A percentile compares a stretch with the other conserved stretches of the same genome.
phyloP scores from a whole-genome alignment of 352 stramenopile species.

The Phytophthora nicotianae region DNA sequence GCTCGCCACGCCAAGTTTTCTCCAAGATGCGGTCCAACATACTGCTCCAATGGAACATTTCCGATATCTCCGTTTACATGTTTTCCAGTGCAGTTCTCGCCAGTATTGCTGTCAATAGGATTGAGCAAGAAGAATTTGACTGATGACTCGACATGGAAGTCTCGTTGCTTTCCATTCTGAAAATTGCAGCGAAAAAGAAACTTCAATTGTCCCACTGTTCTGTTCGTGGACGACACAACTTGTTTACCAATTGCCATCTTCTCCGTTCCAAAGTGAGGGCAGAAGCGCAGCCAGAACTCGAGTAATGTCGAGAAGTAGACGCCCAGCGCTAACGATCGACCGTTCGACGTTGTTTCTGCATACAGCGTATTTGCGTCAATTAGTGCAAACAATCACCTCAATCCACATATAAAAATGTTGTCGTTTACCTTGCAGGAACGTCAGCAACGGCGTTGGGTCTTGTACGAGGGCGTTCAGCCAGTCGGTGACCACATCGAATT shows the following conservation, averaged over 20 bases:
- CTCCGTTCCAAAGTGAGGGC: slow-evolving; percentile 44
- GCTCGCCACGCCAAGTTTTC: slow-evolving; percentile 78
- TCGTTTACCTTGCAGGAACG: slow-evolving; percentile 55
- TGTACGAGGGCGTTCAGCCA: slow-evolving; percentile 55
- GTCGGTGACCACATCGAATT: slow-evolving; percentile 35
- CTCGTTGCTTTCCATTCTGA: slow-evolving; percentile 17
- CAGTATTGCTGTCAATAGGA: slow-evolving; percentile 24
- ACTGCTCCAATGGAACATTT: slow-evolving; percentile 58
- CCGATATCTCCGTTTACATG: background rate
- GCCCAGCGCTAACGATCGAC: slow-evolving; percentile 53
- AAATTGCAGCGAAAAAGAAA: slow-evolving; percentile 67
- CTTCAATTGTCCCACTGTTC: slow-evolving; percentile 78
- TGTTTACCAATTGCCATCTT: slow-evolving; percentile 62
- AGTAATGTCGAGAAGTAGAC: slow-evolving; percentile 77
- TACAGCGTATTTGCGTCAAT: background rate
- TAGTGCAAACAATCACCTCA: background rate
- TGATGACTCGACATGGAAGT: slow-evolving; percentile 78
- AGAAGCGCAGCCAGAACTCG: slow-evolving; percentile 72
- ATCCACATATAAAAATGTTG: background rate
- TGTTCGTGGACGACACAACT: slow-evolving; percentile 62
- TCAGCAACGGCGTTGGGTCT: slow-evolving; percentile 49
- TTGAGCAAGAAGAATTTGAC: slow-evolving; percentile 85
- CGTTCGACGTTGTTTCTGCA: slow-evolving; percentile 45
- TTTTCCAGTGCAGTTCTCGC: background rate
- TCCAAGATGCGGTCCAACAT: slow-evolving; percentile 71